A percentile compares a stretch with the other conserved stretches of the same genome.
Conservation (phyloP, 1,284 basidiomycete genomes). For the Trametes versicolor region DNA sequence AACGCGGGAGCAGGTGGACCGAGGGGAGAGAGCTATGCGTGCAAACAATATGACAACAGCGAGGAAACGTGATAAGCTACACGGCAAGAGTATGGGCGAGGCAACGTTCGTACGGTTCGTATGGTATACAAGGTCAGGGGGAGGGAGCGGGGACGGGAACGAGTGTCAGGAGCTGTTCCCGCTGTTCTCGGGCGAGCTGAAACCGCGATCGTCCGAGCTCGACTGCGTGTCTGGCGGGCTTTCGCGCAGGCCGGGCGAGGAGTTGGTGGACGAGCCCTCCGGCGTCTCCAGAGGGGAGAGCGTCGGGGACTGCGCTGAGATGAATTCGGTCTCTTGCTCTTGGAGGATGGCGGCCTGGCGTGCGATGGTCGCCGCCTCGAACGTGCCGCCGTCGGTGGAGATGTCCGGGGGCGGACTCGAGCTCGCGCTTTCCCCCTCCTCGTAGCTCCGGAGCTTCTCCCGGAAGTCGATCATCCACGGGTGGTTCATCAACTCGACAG, state of each 20-base stretch:
- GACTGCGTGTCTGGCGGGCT: constrained; percentile 9
- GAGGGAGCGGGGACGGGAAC: neutral
- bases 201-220: constrained; percentile 13
- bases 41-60: constrained; percentile 13
- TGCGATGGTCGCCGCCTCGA: constrained; percentile 61
- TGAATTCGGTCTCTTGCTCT: constrained; percentile 68
- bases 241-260: constrained; percentile 19
- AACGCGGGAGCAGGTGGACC: neutral
- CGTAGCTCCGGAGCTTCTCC: constrained; percentile 71
- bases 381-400: constrained; percentile 55
- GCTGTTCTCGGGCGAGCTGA: constrained; percentile 20
- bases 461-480: constrained; percentile 91
- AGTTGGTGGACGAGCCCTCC: constrained; percentile 25
- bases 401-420: constrained; percentile 58
- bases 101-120: constrained; percentile 19
- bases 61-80: constrained; percentile 22
- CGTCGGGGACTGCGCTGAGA: constrained; percentile 48
- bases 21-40: constrained; percentile 8
- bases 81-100: constrained; percentile 8
- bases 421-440: constrained; percentile 65
- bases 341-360: constrained; percentile 65
- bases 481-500: constrained; percentile 88
- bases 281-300: constrained; percentile 46
- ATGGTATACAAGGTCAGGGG: constrained; percentile 1
- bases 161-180: constrained; percentile 21